phyloP scores from a whole-genome alignment of 768 basidiomycete genomes.

The Pleurotus tuoliensis region DNA sequence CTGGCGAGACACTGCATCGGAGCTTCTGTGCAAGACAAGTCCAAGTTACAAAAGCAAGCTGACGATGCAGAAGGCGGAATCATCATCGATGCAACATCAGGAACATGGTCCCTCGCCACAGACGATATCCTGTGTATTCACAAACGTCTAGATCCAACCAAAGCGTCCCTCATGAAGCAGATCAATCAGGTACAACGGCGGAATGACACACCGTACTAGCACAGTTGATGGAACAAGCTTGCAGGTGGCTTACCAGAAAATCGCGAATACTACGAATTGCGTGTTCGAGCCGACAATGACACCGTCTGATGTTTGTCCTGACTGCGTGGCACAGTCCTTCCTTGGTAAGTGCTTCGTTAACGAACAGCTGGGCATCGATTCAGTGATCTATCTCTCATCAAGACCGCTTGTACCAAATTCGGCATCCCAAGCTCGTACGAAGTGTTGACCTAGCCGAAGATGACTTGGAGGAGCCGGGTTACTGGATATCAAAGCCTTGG shows the following conservation, averaged over 20 bases:
- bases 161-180: slow-evolving; percentile 63
- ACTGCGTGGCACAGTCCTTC: slow-evolving; percentile 57
- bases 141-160: slow-evolving; percentile 55
- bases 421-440: slow-evolving; percentile 60
- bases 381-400: slow-evolving; percentile 5
- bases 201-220: not conserved
- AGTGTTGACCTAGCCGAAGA: slow-evolving; percentile 53
- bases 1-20: slow-evolving; percentile 29
- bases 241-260: slow-evolving; percentile 43
- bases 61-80: not conserved
- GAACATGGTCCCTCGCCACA: slow-evolving; percentile 24
- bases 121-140: slow-evolving; percentile 61
- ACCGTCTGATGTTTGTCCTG: slow-evolving; percentile 52
- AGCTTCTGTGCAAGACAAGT: slow-evolving; percentile 12
- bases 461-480: slow-evolving; percentile 39
- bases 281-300: slow-evolving; percentile 44
- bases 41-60: not conserved
- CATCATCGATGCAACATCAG: not conserved
- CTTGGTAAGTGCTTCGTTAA: slow-evolving; percentile 36
- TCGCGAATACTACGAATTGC: slow-evolving; percentile 40
- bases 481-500: slow-evolving; percentile 81
- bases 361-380: not conserved
- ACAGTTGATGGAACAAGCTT: slow-evolving; percentile 1
- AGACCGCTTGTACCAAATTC: slow-evolving; percentile 69
- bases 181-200: slow-evolving; percentile 43